These are phyloP conservation scores for Cladosporium phlei DNA, from an alignment of 2,329 filamentous ascomycete genomes.

Conservation along the genomic window DNA sequence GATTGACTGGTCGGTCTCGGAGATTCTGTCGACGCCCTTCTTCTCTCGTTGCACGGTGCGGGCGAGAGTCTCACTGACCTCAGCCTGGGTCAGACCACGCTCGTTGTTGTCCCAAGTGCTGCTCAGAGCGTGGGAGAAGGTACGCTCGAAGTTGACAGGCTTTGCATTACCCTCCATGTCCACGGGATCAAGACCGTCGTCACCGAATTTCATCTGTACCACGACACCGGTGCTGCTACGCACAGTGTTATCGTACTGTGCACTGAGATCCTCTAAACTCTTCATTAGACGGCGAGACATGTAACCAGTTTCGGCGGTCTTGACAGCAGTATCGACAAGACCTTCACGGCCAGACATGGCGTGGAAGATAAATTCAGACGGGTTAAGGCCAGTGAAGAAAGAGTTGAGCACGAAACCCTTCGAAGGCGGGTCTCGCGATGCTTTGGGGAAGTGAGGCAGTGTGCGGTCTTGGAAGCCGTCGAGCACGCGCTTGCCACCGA, in stretches of 20 bases:
- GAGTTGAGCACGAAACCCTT: constrained; percentile 97
- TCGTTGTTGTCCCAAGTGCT: constrained; percentile 77
- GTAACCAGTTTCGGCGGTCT: constrained; percentile 97
- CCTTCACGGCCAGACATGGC: constrained; percentile 98
- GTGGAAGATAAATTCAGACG: constrained; percentile 95
- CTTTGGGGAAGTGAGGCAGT: constrained; percentile 91
- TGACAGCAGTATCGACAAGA: constrained; percentile 96
- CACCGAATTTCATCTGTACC: constrained; percentile 96
- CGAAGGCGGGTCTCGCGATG: constrained; percentile 81
- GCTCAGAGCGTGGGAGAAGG: constrained; percentile 74
- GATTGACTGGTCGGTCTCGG: constrained; percentile 5
- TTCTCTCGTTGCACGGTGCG: constrained; percentile 49
- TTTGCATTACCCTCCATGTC: constrained; percentile 95
- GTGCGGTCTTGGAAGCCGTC: constrained; percentile 96
- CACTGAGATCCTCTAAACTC: constrained; percentile 88
- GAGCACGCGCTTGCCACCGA: constrained; percentile 83
- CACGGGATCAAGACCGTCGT: constrained; percentile 89
- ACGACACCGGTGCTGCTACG: constrained; percentile 83
- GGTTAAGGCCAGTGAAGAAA: constrained; percentile 87
- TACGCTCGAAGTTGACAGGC: constrained; percentile 87
- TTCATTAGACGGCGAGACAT: constrained; percentile 99
- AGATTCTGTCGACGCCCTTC: constrained; percentile 14
- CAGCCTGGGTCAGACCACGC: constrained; percentile 64
- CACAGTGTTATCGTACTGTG: constrained; percentile 90
- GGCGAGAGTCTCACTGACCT: constrained; percentile 67